Conservation (phyloP, 345 rosid genomes). For the Schrenkiella parvula region DNA sequence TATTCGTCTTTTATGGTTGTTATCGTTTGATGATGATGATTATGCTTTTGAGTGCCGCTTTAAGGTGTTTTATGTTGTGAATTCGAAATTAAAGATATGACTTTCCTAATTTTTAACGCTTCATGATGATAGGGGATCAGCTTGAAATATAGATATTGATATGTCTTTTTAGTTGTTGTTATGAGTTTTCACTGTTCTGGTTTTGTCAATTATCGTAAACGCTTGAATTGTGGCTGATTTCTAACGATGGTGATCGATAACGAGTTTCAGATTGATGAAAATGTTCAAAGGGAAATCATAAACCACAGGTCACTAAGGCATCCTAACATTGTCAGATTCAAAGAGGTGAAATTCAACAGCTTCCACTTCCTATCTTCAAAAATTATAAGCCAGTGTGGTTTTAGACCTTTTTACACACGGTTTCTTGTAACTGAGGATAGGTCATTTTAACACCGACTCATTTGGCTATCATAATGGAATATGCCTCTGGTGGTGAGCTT, state of each 20-base stretch:
- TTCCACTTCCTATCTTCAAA: neutral
- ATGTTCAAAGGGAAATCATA: conserved; percentile 88
- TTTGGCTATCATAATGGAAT: conserved; percentile 95
- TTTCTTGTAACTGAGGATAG: conserved; percentile 32
- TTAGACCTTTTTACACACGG: neutral
- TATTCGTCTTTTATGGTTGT: neutral
- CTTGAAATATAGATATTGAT: conserved; percentile 61
- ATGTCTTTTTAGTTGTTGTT: neutral
- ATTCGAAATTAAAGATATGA: neutral
- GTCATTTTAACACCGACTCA: conserved; percentile 90
- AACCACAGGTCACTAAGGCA: conserved; percentile 93
- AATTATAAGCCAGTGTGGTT: neutral
- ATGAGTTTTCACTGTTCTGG: neutral
- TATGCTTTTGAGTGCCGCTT: neutral
- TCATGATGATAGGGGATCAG: conserved; percentile 17
- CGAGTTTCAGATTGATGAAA: conserved; percentile 77
- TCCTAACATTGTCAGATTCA: conserved; percentile 94
- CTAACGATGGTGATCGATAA: neutral
- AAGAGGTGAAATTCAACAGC: conserved; percentile 53
- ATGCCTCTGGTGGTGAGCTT: conserved; percentile 93
- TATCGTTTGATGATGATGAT: neutral
- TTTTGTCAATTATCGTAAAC: neutral
- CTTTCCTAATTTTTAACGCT: neutral
- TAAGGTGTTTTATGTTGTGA: neutral
- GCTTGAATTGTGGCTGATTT: neutral